phyloP scores from a whole-genome alignment of 192 early-diverging fungal species.

The Coemansia guatemalensis region DNA sequence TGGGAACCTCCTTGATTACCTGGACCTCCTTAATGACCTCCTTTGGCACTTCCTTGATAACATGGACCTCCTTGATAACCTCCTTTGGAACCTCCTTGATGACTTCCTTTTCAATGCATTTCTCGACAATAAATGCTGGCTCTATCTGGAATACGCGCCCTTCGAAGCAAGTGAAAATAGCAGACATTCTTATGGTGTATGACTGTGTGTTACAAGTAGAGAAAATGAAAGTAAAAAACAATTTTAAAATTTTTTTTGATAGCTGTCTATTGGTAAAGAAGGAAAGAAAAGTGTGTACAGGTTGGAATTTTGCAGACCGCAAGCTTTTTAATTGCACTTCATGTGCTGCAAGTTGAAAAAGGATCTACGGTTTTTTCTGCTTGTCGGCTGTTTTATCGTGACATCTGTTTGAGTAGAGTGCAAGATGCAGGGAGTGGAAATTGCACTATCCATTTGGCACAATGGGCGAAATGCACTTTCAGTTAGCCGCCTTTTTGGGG shows the following conservation, averaged over 20 bases:
- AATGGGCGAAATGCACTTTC: too few relatives aligned
- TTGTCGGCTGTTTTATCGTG: too few relatives aligned
- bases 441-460: too few relatives aligned
- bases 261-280: background rate
- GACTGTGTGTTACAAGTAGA: too few relatives aligned
- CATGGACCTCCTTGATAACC: conserved; percentile 17
- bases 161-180: conserved; percentile 40
- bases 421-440: too few relatives aligned
- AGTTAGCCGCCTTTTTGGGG: too few relatives aligned
- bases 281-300: background rate
- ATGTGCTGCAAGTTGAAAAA: background rate
- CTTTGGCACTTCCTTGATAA: conserved; percentile 43
- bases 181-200: conserved; percentile 20
- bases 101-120: conserved; percentile 43
- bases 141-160: conserved; percentile 49
- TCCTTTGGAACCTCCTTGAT: conserved; percentile 43
- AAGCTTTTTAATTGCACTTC: background rate
- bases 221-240: background rate
- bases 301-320: background rate
- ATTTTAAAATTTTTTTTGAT: background rate
- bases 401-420: too few relatives aligned
- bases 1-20: conserved; percentile 32
- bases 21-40: conserved; percentile 20
- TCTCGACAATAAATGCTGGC: conserved; percentile 45
- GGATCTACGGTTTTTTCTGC: too few relatives aligned